Conservation (phyloP, 2,329 filamentous ascomycete genomes). For the Nigrospora oryzae region DNA sequence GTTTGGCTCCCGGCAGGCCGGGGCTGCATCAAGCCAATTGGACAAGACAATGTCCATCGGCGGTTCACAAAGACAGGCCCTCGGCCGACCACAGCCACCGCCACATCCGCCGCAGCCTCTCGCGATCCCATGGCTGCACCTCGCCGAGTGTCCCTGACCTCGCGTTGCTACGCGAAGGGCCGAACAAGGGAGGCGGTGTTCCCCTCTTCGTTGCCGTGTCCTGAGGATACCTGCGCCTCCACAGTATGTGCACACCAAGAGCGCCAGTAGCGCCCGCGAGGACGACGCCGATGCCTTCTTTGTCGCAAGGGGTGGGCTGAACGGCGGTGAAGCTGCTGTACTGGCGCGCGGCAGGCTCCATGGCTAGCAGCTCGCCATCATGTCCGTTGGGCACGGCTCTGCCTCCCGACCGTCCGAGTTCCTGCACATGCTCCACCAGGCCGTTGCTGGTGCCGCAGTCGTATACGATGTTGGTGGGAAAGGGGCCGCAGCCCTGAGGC, state of each 20-base stretch:
- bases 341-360: constrained; percentile 17
- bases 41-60: too few relatives aligned
- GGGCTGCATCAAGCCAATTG: too few relatives aligned
- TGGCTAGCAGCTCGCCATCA: neutral
- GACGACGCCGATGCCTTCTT: constrained; percentile 8
- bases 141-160: too few relatives aligned
- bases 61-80: too few relatives aligned
- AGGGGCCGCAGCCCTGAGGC: neutral
- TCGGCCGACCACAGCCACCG: too few relatives aligned
- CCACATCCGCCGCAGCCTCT: too few relatives aligned
- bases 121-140: too few relatives aligned
- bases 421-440: constrained; percentile 14
- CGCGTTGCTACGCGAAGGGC: too few relatives aligned
- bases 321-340: constrained; percentile 14
- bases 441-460: constrained; percentile 44
- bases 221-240: constrained; percentile 31
- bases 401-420: neutral
- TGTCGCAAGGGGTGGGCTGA: neutral
- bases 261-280: constrained; percentile 18
- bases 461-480: constrained; percentile 52
- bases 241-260: constrained; percentile 43
- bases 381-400: neutral
- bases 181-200: too few relatives aligned
- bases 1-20: too few relatives aligned
- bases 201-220: too few relatives aligned